Conservation (phyloP, 306 rosid genomes). For the Vigna hirtella region DNA sequence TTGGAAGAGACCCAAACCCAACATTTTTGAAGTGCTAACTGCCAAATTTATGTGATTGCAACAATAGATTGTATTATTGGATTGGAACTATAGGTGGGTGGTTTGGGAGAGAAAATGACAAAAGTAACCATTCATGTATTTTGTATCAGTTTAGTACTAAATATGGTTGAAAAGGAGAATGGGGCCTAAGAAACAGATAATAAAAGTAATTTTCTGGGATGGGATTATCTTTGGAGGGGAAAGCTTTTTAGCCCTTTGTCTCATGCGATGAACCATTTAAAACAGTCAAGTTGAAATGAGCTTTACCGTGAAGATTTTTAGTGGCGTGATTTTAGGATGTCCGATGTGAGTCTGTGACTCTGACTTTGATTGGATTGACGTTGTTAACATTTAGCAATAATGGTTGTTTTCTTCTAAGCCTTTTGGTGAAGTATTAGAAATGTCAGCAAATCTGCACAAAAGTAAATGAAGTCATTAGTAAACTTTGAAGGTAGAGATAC, state of each 20-base stretch:
- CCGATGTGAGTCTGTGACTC: conserved; percentile 35
- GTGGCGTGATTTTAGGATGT: conserved; percentile 41
- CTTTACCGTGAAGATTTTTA: conserved; percentile 32
- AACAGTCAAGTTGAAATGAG: conserved; percentile 31
- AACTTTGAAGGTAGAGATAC: conserved; percentile 39
- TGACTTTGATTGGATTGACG: conserved; percentile 33
- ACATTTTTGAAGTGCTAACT: conserved; percentile 14
- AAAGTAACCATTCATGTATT: conserved; percentile 25
- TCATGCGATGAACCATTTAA: conserved; percentile 34
- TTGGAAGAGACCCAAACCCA: background rate
- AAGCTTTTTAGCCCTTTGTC: conserved; percentile 32
- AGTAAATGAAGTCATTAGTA: conserved; percentile 23
- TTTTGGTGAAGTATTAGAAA: background rate
- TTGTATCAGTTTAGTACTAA: conserved; percentile 10
- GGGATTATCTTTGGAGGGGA: conserved; percentile 21
- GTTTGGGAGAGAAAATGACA: conserved; percentile 32
- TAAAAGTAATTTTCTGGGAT: background rate
- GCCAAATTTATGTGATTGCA: conserved; percentile 34
- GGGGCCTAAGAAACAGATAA: conserved; percentile 21
- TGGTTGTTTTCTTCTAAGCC: conserved; percentile 12
- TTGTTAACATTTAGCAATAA: conserved; percentile 17
- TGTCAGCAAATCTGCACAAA: background rate
- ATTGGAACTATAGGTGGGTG: background rate
- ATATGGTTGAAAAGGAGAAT: conserved; percentile 29
- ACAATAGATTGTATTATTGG: conserved; percentile 17